Evolutionary conservation across 441 rosid species (phyloP), one percentile per base, ranked within the genome.

Genomic region (Corymbia citriodora): DNA sequence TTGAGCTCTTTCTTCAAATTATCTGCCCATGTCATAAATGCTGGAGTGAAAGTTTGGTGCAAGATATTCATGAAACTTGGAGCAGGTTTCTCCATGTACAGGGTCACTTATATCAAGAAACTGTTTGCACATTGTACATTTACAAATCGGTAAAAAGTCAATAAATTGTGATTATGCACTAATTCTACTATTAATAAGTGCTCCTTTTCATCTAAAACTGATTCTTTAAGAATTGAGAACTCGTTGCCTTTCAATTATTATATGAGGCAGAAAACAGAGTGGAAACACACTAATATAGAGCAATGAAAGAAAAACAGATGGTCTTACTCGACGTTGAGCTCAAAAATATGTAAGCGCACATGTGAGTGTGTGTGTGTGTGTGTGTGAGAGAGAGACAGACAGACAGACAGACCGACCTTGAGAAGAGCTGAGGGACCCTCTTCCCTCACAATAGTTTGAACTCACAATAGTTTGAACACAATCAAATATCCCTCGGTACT

Each of bases 361-460:
- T 15, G 19, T 9, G 81, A 3, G 16, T 10, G 29, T 10, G 63
- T 9, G 55, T 15, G 59, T 7, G 18, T 52, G 14, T 2, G 33
- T 25, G 81, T 23, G 48, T 9, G 36, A 25, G 31, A 2, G 55
- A 49, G 9, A 25, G 25, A 89, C n/a, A 61, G 61, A 11, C 59
- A 89, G 48, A 54, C 31, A 86, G 87, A 88, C 31, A 90, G 27
- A 50, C 23, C 6, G 87, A 97, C 99, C 99, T 97, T 98, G 83
- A 98, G 93, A 90, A 97, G 96, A 92, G 99, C 99, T 92, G 94
- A 57, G 68, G 98, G 93, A 90, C 99, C 99, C 94, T 98, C 99
- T 90, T 96, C 99, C 92, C 95, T 95, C 45, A 96, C 96, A 86
- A 97, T 90, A 70, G 98, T 96, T 92, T 95, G 96, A 88, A 97